phyloP scores from a whole-genome alignment of 345 rosid genomes.

The Pistacia atlantica region DNA sequence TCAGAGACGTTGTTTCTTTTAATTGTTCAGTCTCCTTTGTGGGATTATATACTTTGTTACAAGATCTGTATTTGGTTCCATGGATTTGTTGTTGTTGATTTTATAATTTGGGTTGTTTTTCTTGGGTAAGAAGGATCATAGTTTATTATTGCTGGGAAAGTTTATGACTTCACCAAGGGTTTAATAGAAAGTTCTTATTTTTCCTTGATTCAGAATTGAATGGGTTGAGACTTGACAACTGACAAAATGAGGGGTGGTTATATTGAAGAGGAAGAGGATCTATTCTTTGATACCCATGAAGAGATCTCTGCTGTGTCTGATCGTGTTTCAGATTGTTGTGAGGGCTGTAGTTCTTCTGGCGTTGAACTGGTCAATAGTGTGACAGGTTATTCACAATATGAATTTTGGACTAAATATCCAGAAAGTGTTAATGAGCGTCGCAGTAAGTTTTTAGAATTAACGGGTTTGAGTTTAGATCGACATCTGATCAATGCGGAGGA shows the following conservation, averaged over 20 bases:
- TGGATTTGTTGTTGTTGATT: slow-evolving; percentile 9
- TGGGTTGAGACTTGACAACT: slow-evolving; percentile 19
- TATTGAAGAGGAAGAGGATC: slow-evolving; percentile 44
- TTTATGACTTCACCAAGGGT: background rate
- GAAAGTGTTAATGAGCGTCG: slow-evolving; percentile 65
- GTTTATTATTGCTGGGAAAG: slow-evolving; percentile 1
- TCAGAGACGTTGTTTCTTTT: slow-evolving; percentile 7
- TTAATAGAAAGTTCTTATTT: background rate
- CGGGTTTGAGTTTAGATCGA: slow-evolving; percentile 34
- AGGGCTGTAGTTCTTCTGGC: slow-evolving; percentile 30
- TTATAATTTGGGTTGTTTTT: background rate
- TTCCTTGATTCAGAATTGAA: slow-evolving; percentile 31
- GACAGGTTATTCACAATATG: slow-evolving; percentile 30
- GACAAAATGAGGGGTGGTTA: slow-evolving; percentile 34
- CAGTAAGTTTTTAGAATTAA: slow-evolving; percentile 37
- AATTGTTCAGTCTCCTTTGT: slow-evolving; percentile 2
- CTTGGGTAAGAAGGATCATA: background rate
- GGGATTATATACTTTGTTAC: slow-evolving; percentile 5
- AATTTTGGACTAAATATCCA: slow-evolving; percentile 53
- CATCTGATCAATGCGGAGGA: slow-evolving; percentile 28
- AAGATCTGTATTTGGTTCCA: slow-evolving; percentile 21
- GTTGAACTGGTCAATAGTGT: slow-evolving; percentile 22
- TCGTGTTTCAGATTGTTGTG: slow-evolving; percentile 41
- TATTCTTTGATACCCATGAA: slow-evolving; percentile 63
- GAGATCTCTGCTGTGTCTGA: slow-evolving; percentile 57